Conservation (phyloP, 2,329 filamentous ascomycete species). For the Sporothrix luriei region DNA sequence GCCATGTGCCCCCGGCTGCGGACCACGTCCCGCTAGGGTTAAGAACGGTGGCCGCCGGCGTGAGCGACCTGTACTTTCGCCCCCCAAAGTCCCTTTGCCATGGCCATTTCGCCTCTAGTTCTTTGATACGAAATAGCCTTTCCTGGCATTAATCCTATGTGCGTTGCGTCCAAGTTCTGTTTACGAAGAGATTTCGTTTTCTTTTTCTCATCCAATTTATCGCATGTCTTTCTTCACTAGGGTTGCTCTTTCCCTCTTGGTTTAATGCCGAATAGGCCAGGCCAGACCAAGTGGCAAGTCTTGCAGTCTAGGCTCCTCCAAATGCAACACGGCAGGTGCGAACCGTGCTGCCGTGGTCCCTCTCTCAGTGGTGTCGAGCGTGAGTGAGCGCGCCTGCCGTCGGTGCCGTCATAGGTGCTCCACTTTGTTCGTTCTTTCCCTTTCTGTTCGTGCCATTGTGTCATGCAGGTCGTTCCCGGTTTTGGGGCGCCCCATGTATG, state of each 20-base stretch:
- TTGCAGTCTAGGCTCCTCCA: slow-evolving; percentile 16
- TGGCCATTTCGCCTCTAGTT: neutral
- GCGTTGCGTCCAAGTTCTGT: neutral
- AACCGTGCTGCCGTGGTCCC: neutral
- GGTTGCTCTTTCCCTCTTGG: slow-evolving; percentile 20
- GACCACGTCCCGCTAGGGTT: slow-evolving; percentile 24
- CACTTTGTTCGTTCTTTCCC: slow-evolving; percentile 17
- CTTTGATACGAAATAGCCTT: slow-evolving; percentile 5
- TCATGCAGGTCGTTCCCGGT: slow-evolving; percentile 26
- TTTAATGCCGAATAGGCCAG: neutral
- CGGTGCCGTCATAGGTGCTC: slow-evolving; percentile 24
- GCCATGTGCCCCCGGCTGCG: slow-evolving; percentile 18
- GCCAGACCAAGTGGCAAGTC: neutral
- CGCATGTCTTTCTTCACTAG: neutral
- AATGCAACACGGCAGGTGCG: slow-evolving; percentile 20
- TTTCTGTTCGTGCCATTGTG: slow-evolving; percentile 22
- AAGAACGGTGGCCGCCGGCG: slow-evolving; percentile 8
- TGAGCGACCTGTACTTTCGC: slow-evolving; percentile 19
- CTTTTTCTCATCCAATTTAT: neutral
- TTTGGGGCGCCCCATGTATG: slow-evolving; percentile 20
- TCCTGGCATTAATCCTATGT: neutral
- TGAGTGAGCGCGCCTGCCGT: slow-evolving; percentile 14
- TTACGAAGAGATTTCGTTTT: neutral
- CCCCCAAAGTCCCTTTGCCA: slow-evolving; percentile 12
- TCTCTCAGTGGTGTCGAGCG: neutral